Evolutionary conservation across 768 basidiomycete species (phyloP).

Genomic region (Tulasnella calospora): DNA sequence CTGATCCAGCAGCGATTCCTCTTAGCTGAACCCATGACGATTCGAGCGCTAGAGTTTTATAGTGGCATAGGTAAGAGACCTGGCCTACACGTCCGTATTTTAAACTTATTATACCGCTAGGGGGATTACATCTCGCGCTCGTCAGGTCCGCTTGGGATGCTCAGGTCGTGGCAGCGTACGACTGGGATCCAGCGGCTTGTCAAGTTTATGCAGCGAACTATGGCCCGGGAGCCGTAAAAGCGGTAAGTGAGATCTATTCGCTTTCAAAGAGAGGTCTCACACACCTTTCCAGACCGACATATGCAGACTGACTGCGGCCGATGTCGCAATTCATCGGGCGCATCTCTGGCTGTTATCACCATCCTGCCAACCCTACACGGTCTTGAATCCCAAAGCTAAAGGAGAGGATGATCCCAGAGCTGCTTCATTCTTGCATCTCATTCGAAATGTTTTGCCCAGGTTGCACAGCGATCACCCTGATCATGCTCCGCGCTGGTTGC

Average conservation of each 20-base stretch:
- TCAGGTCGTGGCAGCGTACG: slow-evolving; percentile 60
- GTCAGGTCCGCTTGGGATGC: slow-evolving; percentile 47
- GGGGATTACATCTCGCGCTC: slow-evolving; percentile 68
- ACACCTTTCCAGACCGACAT: slow-evolving; percentile 54
- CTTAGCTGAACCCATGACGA: not conserved
- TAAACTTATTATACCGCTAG: slow-evolving; percentile 38
- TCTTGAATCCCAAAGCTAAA: slow-evolving; percentile 67
- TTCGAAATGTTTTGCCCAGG: slow-evolving; percentile 57
- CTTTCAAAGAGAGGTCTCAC: not conserved
- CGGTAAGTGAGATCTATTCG: slow-evolving; percentile 38
- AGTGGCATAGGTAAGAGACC: slow-evolving; percentile 64
- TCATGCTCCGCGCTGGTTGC: slow-evolving; percentile 53
- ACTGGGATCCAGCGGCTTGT: slow-evolving; percentile 75
- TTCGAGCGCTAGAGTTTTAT: slow-evolving; percentile 58
- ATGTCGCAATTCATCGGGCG: slow-evolving; percentile 48
- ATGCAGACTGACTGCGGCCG: slow-evolving; percentile 47
- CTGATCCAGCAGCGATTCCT: not conserved
- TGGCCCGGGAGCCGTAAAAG: slow-evolving; percentile 45
- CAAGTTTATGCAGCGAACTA: slow-evolving; percentile 64
- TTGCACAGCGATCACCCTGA: slow-evolving; percentile 40
- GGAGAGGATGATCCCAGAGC: slow-evolving; percentile 70
- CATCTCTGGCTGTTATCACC: slow-evolving; percentile 75
- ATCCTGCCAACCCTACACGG: slow-evolving; percentile 79
- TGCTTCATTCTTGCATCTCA: slow-evolving; percentile 66
- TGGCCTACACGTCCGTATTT: not conserved